Evolutionary conservation across 2,329 filamentous ascomycete species (phyloP).

Genomic region (Lasiodiplodia gonubiensis): DNA sequence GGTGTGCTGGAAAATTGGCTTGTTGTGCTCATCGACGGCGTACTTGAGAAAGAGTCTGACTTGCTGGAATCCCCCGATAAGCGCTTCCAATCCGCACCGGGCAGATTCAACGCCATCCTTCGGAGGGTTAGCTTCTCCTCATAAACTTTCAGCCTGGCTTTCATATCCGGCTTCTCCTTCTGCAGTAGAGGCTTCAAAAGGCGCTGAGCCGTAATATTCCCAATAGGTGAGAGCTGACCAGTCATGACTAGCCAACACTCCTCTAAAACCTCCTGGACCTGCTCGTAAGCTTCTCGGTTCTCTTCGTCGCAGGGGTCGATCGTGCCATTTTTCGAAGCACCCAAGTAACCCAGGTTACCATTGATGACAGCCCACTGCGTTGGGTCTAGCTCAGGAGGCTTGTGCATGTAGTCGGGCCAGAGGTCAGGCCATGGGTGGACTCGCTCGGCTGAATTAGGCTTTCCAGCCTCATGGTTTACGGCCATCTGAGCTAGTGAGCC

Average conservation of each 20-base stretch:
- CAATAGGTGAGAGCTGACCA: conserved; percentile 2
- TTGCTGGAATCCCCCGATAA: not conserved
- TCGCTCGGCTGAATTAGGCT: not conserved
- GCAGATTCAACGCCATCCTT: not conserved
- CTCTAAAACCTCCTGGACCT: not conserved
- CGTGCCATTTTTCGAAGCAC: not conserved
- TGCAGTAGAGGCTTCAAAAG: not conserved
- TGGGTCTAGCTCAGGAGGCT: not conserved
- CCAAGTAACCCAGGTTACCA: not conserved
- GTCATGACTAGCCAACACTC: conserved; percentile 15
- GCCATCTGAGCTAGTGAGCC: not conserved
- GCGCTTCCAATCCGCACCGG: not conserved
- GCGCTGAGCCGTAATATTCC: not conserved
- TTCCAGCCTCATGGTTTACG: not conserved
- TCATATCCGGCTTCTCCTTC: not conserved
- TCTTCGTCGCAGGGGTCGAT: not conserved
- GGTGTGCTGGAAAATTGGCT: not conserved
- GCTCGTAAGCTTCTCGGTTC: conserved; percentile 7
- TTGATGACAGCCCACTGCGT: not conserved
- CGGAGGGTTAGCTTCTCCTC: not conserved
- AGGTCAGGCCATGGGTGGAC: conserved; percentile 22
- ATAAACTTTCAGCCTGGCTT: not conserved
- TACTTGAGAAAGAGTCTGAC: not conserved
- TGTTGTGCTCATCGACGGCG: not conserved
- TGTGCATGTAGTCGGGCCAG: not conserved